Conservation (phyloP, 2,329 filamentous ascomycete species). For the Seiridium unicorne region DNA sequence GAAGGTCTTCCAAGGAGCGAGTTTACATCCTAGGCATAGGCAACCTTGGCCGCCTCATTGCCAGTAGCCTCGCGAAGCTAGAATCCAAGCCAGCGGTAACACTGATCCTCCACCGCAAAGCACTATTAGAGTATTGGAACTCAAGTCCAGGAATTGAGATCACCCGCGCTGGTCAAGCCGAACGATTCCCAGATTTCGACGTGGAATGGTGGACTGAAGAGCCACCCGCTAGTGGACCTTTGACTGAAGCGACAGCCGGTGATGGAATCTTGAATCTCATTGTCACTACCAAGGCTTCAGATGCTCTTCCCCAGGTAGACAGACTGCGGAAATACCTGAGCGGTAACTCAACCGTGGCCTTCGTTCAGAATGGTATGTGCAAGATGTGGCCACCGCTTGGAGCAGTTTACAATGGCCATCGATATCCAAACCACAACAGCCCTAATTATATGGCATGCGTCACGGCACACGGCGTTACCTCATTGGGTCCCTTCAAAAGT, state of each 20-base stretch:
- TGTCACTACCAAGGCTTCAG: conserved; percentile 71
- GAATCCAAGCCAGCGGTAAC: conserved; percentile 69
- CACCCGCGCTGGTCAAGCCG: conserved; percentile 28
- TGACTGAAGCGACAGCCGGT: conserved; percentile 38
- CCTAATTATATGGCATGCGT: conserved; percentile 74
- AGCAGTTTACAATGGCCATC: conserved; percentile 35
- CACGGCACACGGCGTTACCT: conserved; percentile 55
- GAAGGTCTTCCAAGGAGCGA: conserved; percentile 29
- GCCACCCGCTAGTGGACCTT: conserved; percentile 32
- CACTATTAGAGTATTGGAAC: conserved; percentile 48
- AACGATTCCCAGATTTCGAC: conserved; percentile 38
- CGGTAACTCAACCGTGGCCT: conserved; percentile 68
- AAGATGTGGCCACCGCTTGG: conserved; percentile 55
- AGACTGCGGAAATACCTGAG: conserved; percentile 61
- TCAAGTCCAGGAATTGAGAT: conserved; percentile 43
- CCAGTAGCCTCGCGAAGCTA: conserved; percentile 65
- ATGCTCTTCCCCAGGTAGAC: conserved; percentile 61
- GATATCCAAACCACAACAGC: conserved; percentile 33
- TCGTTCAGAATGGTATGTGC: conserved; percentile 88
- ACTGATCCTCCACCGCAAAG: conserved; percentile 68
- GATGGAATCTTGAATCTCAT: conserved; percentile 68
- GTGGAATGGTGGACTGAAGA: conserved; percentile 56
- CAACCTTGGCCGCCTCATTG: conserved; percentile 78
- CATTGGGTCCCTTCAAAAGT: conserved; percentile 48
- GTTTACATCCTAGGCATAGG: conserved; percentile 80